These are phyloP conservation scores for Xylariales sp. DNA, from an alignment of 2,329 filamentous ascomycete genomes.

Conservation along the genomic window DNA sequence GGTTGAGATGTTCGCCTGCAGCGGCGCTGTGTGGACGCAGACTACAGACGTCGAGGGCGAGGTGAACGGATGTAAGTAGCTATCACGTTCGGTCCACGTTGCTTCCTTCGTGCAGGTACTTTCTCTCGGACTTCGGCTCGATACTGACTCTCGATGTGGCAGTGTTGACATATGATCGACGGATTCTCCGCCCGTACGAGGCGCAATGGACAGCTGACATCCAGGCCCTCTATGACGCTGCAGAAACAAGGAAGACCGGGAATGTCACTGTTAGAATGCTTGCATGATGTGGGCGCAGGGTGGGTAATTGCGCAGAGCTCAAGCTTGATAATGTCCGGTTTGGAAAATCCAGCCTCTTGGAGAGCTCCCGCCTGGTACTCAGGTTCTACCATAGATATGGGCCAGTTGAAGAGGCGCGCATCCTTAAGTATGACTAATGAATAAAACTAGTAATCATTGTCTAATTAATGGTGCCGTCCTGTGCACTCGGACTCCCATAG, in stretches of 20 bases:
- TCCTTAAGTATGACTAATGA: not conserved
- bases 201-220: slow-evolving; percentile 59
- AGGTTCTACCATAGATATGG: not conserved
- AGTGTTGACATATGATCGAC: slow-evolving; percentile 63
- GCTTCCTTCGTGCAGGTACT: not conserved
- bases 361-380: not conserved
- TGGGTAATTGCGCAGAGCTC: not conserved
- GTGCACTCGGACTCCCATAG: too few species aligned
- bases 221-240: slow-evolving; percentile 53
- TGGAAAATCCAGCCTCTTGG: not conserved
- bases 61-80: slow-evolving; percentile 52
- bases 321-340: too few species aligned
- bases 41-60: slow-evolving; percentile 72
- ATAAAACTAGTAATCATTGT: not conserved
- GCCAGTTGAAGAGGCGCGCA: too few species aligned
- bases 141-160: not conserved
- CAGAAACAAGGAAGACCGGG: slow-evolving; percentile 20
- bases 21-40: slow-evolving; percentile 67
- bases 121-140: not conserved
- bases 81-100: not conserved
- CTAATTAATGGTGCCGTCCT: too few species aligned
- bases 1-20: slow-evolving; percentile 57
- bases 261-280: not conserved
- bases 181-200: slow-evolving; percentile 51
- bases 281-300: too few species aligned